A percentile compares a stretch with the other conserved stretches of the same genome.
Evolutionary conservation across 2,329 filamentous ascomycete genomes (phyloP).

Genomic region (Neophaeococcomyces mojaviensis): DNA sequence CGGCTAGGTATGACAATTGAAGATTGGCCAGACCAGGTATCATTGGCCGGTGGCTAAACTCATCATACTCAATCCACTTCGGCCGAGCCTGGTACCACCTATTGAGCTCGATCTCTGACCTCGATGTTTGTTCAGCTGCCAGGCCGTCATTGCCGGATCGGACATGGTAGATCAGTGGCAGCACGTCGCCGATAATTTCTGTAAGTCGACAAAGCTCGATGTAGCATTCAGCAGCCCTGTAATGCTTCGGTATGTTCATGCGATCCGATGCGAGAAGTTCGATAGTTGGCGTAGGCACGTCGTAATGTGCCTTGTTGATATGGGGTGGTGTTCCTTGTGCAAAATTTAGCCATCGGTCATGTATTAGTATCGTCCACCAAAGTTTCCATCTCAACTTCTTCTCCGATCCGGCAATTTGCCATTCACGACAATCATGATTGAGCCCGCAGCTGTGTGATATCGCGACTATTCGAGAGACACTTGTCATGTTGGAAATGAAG

Average conservation of each 20-base stretch:
- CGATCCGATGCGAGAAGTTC: constrained; percentile 33
- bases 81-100: constrained; percentile 40
- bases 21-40: constrained; percentile 38
- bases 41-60: constrained; percentile 27
- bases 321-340: constrained; percentile 50
- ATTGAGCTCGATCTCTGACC: constrained; percentile 39
- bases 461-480: constrained; percentile 46
- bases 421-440: constrained; percentile 48
- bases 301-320: constrained; percentile 46
- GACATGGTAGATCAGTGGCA: constrained; percentile 40
- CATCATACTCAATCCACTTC: constrained; percentile 33
- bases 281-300: constrained; percentile 47
- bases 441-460: constrained; percentile 50
- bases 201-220: constrained; percentile 46
- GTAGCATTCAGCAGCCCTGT: constrained; percentile 44
- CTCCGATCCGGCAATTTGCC: constrained; percentile 45
- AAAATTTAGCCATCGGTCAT: constrained; percentile 51
- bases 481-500: constrained; percentile 40
- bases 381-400: constrained; percentile 45
- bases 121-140: constrained; percentile 38
- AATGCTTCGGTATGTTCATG: constrained; percentile 33
- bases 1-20: constrained; percentile 37
- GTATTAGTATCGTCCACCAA: constrained; percentile 52
- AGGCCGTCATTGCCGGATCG: constrained; percentile 37
- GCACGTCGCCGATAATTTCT: constrained; percentile 39